Evolutionary conservation across 2,329 filamentous ascomycete species (phyloP), one percentile per base, ranked within the genome.

Genomic region (Fusarium armeniacum): DNA sequence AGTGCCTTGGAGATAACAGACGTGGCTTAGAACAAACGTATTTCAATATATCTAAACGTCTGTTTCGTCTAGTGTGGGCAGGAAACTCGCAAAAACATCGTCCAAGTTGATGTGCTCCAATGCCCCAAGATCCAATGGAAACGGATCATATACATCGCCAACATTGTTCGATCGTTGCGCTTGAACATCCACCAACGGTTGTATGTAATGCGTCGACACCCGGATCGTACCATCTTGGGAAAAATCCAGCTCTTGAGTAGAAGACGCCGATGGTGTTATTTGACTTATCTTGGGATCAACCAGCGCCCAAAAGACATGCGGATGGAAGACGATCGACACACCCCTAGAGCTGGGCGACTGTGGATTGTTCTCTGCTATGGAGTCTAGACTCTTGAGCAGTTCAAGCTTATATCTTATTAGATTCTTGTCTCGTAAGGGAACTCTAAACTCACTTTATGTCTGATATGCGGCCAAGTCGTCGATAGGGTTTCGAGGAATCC

Each of bases 401-500:
- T 64, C 59, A 13, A 64, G 61, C 61, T 64, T 3, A 33, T 3
- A 2, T 11, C 5, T 11, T 10, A 32, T 64, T 13, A 64, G 44
- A 9, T 6, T 7, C 3, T 9, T 15, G 4, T 24, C 6, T 18
- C 3, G 5, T 7, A 24, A 5, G 4, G 9, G 11, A 49, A 49
- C 2, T 5, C 24, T 1, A 9, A 30, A 26, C 38, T 8, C 6
- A 64, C 67, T 51, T 70, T 70, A 12, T 64, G 53, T 1, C 43
- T n/a, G 26, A 70, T 50, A 26, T 70, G 67, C 1, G 66, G 66
- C 67, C 67, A 70, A 16, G 30, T 52, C 3, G 6, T 15, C 0
- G 61, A 64, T 1, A 70, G 7, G 0, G 24, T 36, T 16, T 50
- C 24, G 1, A 67, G n/a, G 2, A 63, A 70, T 4, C 15, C 22